phyloP scores from a whole-genome alignment of 2,329 filamentous ascomycete genomes.

The Aspergillus sp. region DNA sequence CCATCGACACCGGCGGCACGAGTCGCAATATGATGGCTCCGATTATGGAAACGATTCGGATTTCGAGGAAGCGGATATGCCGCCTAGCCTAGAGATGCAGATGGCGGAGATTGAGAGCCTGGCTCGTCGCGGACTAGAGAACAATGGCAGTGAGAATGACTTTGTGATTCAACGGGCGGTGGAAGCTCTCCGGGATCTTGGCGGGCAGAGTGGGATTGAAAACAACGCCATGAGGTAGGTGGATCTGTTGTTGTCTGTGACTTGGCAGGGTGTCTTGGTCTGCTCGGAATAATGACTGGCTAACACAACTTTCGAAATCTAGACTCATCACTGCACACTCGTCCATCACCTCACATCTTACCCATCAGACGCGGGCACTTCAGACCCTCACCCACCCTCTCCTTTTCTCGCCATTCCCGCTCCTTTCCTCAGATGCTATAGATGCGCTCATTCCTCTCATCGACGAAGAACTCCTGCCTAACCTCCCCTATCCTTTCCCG shows the following conservation, averaged over 20 bases:
- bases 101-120: conserved; percentile 59
- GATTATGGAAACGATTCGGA: conserved; percentile 61
- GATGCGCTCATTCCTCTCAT: conserved; percentile 61
- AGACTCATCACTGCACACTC: conserved; percentile 62
- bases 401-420: conserved; percentile 58
- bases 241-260: not conserved
- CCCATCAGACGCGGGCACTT: conserved; percentile 61
- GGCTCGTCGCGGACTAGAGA: conserved; percentile 54
- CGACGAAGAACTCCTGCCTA: conserved; percentile 52
- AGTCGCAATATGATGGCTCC: conserved; percentile 58
- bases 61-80: conserved; percentile 55
- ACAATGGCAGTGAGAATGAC: conserved; percentile 54
- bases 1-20: conserved; percentile 40
- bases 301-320: conserved; percentile 8
- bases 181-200: conserved; percentile 54
- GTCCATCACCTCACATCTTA: conserved; percentile 60
- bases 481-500: conserved; percentile 52
- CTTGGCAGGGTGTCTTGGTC: not conserved
- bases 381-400: conserved; percentile 61
- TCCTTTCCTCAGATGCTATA: conserved; percentile 55
- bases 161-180: conserved; percentile 56
- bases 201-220: conserved; percentile 58
- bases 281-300: not conserved
- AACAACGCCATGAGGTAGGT: conserved; percentile 56
- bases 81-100: conserved; percentile 55